phyloP scores from a whole-genome alignment of 768 basidiomycete species.

The Rhodosporidiobolus sp. region DNA sequence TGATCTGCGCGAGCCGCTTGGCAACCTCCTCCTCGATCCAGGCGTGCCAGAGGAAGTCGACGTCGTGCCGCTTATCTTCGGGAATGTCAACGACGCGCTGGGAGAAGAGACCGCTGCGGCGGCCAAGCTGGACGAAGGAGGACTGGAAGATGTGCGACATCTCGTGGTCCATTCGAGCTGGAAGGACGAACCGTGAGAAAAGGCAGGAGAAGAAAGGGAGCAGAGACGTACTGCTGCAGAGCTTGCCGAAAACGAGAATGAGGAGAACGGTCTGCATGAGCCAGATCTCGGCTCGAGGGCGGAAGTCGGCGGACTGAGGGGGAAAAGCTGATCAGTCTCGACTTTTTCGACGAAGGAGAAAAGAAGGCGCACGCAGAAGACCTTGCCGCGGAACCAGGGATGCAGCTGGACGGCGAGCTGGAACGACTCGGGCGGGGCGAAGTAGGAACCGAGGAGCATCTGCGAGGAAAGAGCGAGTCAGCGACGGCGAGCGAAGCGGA shows the following conservation, averaged over 20 bases:
- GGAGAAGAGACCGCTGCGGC: conserved; percentile 37
- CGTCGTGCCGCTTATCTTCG: conserved; percentile 14
- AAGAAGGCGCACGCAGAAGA: conserved; percentile 24
- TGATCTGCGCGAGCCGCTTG: conserved; percentile 37
- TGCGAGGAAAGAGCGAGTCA: neutral
- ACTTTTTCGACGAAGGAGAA: fast-evolving
- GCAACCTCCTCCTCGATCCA: conserved; percentile 40
- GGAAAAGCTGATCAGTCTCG: neutral
- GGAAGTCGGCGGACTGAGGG: conserved; percentile 38
- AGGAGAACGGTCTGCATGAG: conserved; percentile 40
- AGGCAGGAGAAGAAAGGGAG: no score
- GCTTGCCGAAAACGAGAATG: conserved; percentile 38
- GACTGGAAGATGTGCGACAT: conserved; percentile 41
- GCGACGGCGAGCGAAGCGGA: neutral
- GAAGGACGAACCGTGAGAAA: neutral
- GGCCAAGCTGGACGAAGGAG: conserved; percentile 18
- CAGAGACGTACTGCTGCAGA: conserved; percentile 30
- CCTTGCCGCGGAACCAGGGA: conserved; percentile 40
- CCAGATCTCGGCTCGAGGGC: conserved; percentile 42
- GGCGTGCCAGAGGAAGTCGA: conserved; percentile 30
- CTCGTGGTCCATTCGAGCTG: conserved; percentile 39
- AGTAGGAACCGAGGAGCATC: conserved; percentile 41
- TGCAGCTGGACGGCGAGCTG: conserved; percentile 38
- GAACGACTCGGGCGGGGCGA: conserved; percentile 35
- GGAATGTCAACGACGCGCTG: conserved; percentile 22